Evolutionary conservation across 108 stramenopile species (phyloP), one percentile per base, ranked within the genome.

Genomic region (Pseudonitzschia delicatissima): DNA sequence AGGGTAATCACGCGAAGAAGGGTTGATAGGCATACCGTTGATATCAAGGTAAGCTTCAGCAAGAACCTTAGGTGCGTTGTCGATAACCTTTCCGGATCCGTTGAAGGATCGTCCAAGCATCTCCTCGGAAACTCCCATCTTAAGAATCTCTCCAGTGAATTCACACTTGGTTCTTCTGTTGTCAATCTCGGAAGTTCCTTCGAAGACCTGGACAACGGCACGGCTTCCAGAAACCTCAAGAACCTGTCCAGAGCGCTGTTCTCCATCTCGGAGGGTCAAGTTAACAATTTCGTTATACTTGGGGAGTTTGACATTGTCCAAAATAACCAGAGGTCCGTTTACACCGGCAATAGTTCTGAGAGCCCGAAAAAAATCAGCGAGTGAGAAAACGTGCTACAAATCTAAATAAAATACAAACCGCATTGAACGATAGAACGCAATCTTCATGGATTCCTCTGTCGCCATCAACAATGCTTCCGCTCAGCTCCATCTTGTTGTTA

Each of bases 11-110:
- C 99, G 93, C 62, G 96, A 95, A 53, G 89, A 96, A 35, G 99
- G 99, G 94, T 99, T 98, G 85, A 98, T 98, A 60, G 99, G 97
- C 85, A 96, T 96, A 29, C 99, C 99, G 80, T 96, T 97, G 74
- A 99, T 99, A 77, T 99, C 99, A 11, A 98, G 79, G 80, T 96
- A 98, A 55, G 95, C 95, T 83, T 99, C 98, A 32, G 99, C 95
- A n/a, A 99, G 87, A 57, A 99, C 98, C 68, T 96, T 94, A 25
- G 99, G 99, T 28, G 96, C 97, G 59, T 65, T 74, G 77, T 99
- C 99, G 78, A 97, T 99, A 57, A 96, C 96, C 80, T 96, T 96
- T 69, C 99, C 99, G 67, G 95, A 96, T 28, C 99, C 99, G 78
- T 99, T 98, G 91, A 99, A 99, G 68, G 88, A 84, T 20, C 96